A percentile compares a stretch with the other conserved stretches of the same genome.
These are phyloP conservation scores for Ascoidea tarda DNA, from an alignment of 805 yeast species.

Conservation along the genomic window DNA sequence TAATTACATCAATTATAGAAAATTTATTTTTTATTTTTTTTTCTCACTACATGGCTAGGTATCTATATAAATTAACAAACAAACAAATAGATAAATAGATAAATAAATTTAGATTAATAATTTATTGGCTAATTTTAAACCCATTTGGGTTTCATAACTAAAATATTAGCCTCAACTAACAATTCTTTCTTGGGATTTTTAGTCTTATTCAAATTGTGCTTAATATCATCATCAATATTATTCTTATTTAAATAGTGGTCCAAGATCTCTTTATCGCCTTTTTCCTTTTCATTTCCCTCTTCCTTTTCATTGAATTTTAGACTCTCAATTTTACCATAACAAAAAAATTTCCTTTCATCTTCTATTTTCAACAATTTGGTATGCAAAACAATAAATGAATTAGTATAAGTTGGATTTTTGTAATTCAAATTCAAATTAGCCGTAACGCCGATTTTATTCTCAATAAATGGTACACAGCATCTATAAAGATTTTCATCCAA, in stretches of 20 bases:
- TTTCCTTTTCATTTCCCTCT: neutral
- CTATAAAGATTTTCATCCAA: conserved; percentile 5
- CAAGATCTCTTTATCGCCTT: neutral
- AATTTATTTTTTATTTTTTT: no score
- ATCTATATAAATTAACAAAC: no score
- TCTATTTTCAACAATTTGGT: conserved; percentile 1
- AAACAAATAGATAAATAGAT: no score
- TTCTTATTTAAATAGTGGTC: no score
- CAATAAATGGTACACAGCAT: conserved; percentile 4
- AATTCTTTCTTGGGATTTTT: no score
- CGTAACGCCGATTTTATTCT: conserved; percentile 3
- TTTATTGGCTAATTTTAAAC: neutral
- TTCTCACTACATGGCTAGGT: no score
- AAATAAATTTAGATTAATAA: no score
- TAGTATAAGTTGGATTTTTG: neutral
- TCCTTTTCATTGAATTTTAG: neutral
- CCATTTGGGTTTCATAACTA: neutral
- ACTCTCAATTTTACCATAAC: conserved; percentile 1
- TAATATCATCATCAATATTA: neutral
- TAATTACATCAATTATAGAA: no score
- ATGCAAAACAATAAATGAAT: conserved; percentile 2
- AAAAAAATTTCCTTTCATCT: conserved; percentile 1
- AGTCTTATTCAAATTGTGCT: neutral
- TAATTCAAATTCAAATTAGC: conserved; percentile 4
- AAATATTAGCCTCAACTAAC: neutral